Percentiles rank a stretch among this genome's conserved stretches.
phyloP scores from a whole-genome alignment of 208 protist species.

The Naegleria gruberi region DNA sequence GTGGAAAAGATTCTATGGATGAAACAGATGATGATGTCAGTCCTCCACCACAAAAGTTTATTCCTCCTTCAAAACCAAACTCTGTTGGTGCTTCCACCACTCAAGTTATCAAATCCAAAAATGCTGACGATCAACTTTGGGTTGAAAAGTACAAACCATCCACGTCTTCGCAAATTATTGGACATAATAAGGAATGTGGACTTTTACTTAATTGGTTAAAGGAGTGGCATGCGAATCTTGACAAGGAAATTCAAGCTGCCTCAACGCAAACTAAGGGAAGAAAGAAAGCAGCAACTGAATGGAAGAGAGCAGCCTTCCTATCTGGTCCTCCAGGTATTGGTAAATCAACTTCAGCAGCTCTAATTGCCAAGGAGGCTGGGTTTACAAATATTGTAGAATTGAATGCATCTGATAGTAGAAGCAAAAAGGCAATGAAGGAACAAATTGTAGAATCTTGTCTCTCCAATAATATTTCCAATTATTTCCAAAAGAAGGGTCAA shows the following conservation, averaged over 20 bases:
- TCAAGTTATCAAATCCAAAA: neutral
- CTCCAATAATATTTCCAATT: constrained; percentile 64
- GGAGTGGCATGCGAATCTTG: constrained; percentile 54
- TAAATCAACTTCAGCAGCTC: constrained; percentile 91
- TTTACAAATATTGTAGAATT: constrained; percentile 87
- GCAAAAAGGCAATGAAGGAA: constrained; percentile 73
- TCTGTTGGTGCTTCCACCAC: too few relatives aligned
- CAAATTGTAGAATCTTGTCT: constrained; percentile 57
- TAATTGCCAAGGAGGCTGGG: constrained; percentile 72
- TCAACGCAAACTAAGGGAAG: constrained; percentile 22
- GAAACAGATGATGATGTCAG: neutral
- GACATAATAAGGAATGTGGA: constrained; percentile 69
- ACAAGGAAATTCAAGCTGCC: neutral
- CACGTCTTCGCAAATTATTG: constrained; percentile 71
- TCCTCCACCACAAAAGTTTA: neutral
- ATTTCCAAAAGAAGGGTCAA: constrained; percentile 12
- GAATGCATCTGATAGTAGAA: constrained; percentile 96
- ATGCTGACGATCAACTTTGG: constrained; percentile 61
- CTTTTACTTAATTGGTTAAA: constrained; percentile 79
- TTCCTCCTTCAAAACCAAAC: neutral
- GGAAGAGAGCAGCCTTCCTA: constrained; percentile 68
- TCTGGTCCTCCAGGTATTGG: constrained; percentile 95
- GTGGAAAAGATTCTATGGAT: neutral
- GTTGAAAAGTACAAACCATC: constrained; percentile 92
- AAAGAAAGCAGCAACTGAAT: constrained; percentile 44